Evolutionary conservation across 140 eudicot genomes (phyloP).

Genomic region (Ambrosia hybrid): DNA sequence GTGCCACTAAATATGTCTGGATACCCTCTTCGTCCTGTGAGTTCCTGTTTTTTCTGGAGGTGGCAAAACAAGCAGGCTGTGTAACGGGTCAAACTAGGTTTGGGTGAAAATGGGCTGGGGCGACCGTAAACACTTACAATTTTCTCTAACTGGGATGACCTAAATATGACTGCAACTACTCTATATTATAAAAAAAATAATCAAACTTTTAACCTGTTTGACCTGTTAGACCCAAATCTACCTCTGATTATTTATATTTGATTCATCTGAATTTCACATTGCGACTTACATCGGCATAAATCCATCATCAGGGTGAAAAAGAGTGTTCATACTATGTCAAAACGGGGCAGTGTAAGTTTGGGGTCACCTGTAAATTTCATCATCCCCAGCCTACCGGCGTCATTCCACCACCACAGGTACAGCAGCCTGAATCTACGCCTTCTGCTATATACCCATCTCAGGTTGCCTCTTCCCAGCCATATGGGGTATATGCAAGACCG

Average conservation of each 20-base stretch:
- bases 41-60: conserved; percentile 14
- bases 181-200: not conserved
- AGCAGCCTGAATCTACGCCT: conserved; percentile 49
- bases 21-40: conserved; percentile 85
- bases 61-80: conserved; percentile 6
- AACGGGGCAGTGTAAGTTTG: conserved; percentile 95
- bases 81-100: not conserved
- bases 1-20: conserved; percentile 63
- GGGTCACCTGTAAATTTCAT: conserved; percentile 87
- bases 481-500: conserved; percentile 51
- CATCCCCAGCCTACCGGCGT: conserved; percentile 78
- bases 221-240: not conserved
- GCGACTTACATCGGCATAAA: not conserved
- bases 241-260: not conserved
- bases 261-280: conserved; percentile 1
- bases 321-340: conserved; percentile 84
- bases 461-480: not conserved
- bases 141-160: not conserved
- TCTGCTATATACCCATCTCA: conserved; percentile 46
- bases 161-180: not conserved
- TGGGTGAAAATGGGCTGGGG: not conserved
- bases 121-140: not conserved
- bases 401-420: conserved; percentile 34
- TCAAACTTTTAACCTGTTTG: not conserved
- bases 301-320: conserved; percentile 68